Evolutionary conservation across 2,329 filamentous ascomycete species (phyloP), one percentile per base, ranked within the genome.

Genomic region (Ceratocystis huliohia): DNA sequence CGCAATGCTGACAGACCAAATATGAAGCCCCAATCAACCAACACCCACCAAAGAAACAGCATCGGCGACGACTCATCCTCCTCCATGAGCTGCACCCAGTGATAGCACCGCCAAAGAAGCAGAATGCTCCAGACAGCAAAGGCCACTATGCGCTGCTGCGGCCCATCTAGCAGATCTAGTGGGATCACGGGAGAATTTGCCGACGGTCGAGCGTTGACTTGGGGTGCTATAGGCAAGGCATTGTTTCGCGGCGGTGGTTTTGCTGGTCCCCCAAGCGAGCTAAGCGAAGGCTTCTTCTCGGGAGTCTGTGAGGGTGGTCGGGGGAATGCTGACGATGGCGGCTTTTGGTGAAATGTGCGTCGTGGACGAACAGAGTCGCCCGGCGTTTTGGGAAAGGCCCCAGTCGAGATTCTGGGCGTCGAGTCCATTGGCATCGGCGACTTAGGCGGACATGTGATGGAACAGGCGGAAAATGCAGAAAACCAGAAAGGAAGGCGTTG

Each of bases 21-120:
- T 69, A 97, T 80, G 74, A 92, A 96, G 28, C 88, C 76, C 68
- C 89, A 88, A 77, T 99, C 94, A 69, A 99, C 84, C 67, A 86
- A 81, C 69, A 89, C 83, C 94, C 94, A 99, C 82, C 97, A 99
- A 73, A 96, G 78, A 73, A 96, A 96, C 62, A 93, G 82, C 82
- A 86, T 88, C 69, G 94, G 87, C n/a, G 92, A 96, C 72, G 91
- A 87, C 67, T 89, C 84, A 70, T 95, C 89, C 70, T 93, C 88
- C 67, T 92, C 87, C 48, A 91, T 81, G 69, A 93, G 78, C 67
- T 83, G 84, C 70, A 86, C 84, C 79, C 89, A 96, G 78, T 99
- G 91, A 75, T 91, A 96, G 44, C 94, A 77, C 72, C 91, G 87
- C 87, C 90, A 97, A 68, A 85, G 86, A 76, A 89, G 82, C 28